phyloP scores from a whole-genome alignment of 257 asterid genomes.

The Nemophila menziesii region DNA sequence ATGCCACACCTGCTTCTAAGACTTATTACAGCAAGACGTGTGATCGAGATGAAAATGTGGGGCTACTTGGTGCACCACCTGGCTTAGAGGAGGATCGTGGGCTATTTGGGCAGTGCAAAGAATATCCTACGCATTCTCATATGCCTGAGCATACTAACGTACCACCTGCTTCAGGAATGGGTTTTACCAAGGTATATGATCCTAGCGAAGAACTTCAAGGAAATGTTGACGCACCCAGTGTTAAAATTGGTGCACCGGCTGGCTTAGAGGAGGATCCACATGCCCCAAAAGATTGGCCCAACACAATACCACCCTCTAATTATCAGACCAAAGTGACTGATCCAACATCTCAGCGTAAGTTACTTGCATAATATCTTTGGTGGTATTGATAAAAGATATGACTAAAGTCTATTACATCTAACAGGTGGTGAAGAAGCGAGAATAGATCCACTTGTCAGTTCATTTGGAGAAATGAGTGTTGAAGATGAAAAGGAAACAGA shows the following conservation, averaged over 20 bases:
- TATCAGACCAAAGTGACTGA: constrained; percentile 44
- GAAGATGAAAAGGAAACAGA: constrained; percentile 10
- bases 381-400: not conserved
- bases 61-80: constrained; percentile 8
- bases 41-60: constrained; percentile 7
- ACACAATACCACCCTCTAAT: constrained; percentile 16
- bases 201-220: constrained; percentile 1
- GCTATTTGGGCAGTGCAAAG: too few relatives aligned
- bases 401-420: not conserved
- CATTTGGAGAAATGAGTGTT: constrained; percentile 23
- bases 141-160: constrained; percentile 5
- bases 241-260: constrained; percentile 8
- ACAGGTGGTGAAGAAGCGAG: constrained; percentile 42
- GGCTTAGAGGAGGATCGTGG: constrained; percentile 36
- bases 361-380: not conserved
- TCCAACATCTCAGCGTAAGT: constrained; percentile 41
- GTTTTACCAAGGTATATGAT: not conserved
- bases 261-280: constrained; percentile 39
- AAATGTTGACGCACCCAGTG: constrained; percentile 5
- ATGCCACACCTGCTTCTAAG: not conserved
- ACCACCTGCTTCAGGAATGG: not conserved
- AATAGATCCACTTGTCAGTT: constrained; percentile 27
- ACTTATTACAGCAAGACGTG: not conserved
- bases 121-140: too few relatives aligned
- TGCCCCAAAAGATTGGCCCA: constrained; percentile 9